Base-by-base conservation (phyloP, 2,329 filamentous ascomycete genomes). In the Fusarium protoensiforme region DNA sequence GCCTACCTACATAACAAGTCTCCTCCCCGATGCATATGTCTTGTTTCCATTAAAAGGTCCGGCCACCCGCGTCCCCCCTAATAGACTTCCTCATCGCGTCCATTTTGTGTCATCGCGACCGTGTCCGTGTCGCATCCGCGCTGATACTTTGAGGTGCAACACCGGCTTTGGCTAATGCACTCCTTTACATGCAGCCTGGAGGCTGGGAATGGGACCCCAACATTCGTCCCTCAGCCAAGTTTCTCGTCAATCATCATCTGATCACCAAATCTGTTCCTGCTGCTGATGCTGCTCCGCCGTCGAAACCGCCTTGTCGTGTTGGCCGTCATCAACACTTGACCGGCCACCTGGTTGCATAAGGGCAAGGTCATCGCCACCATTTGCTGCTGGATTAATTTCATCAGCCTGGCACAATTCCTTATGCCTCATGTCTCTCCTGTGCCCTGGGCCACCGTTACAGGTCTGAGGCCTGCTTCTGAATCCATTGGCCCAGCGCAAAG, bases 31-130 rank as follows among this genome's bases (percentile, higher is more conserved):
- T 48, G 53, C 20, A 46, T n/a, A n/a, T n/a, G n/a, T 38, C 46
- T 43, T 73, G 66, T 73, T 70, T 69, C 68, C 68, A 75, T 68
- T 73, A 75, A 77, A 73, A 68, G 65, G 73, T 66, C 75, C 58
- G 75, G 53, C 75, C 73, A 77, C 53, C 75, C 75, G 75, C 75
- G 75, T 66, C 56, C 31, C 31, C 35, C 29, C 35, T 57, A 36
- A 43, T 48, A 24, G 35, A 59, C 64, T 57, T 24, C 27, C n/a
- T 61, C 63, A 53, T 72, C 74, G 75, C 64, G 73, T 76, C 36
- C 38, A n/a, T 56, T 27, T 54, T 65, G 61, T 64, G 60, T 48
- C 14, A 22, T 39, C 58, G 65, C 58, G 68, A 63, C 35, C 75
- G 75, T 76, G 73, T 71, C 67, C 69, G 72, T 74, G 70, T 72